Conservation (phyloP, 768 basidiomycete species). For the Asterophora parasitica region DNA sequence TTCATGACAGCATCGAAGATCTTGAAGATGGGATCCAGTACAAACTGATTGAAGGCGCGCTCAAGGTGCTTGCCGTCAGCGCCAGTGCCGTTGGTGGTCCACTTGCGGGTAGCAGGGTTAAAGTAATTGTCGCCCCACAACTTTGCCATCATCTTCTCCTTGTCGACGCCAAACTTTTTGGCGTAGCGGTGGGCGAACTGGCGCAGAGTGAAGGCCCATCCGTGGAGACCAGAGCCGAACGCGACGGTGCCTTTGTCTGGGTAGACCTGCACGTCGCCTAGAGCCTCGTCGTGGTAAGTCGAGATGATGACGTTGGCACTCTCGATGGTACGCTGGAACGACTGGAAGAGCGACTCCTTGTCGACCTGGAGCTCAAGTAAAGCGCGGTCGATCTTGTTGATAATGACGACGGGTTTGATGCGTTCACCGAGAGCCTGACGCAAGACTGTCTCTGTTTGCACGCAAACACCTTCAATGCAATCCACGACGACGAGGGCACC, state of each 20-base stretch:
- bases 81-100: slow-evolving; percentile 74
- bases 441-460: slow-evolving; percentile 98
- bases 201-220: slow-evolving; percentile 98
- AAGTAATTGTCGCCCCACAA: slow-evolving; percentile 99
- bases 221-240: slow-evolving; percentile 98
- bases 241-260: slow-evolving; percentile 98
- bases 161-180: slow-evolving; percentile 99
- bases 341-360: slow-evolving; percentile 97
- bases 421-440: slow-evolving; percentile 96
- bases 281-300: slow-evolving; percentile 88
- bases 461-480: slow-evolving; percentile 99
- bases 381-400: slow-evolving; percentile 99
- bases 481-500: slow-evolving; percentile 99
- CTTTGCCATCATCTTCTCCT: slow-evolving; percentile 96
- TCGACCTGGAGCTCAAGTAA: slow-evolving; percentile 95
- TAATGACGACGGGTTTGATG: slow-evolving; percentile 98
- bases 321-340: slow-evolving; percentile 96
- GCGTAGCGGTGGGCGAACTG: slow-evolving; percentile 93
- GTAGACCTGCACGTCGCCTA: slow-evolving; percentile 98
- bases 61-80: slow-evolving; percentile 90
- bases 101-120: slow-evolving; percentile 95
- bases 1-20: slow-evolving; percentile 99
- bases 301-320: slow-evolving; percentile 98
- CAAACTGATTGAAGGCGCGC: slow-evolving; percentile 97
- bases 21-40: slow-evolving; percentile 98